Evolutionary conservation across 129 eudicot species (phyloP).

Genomic region (Lonicera japonica): DNA sequence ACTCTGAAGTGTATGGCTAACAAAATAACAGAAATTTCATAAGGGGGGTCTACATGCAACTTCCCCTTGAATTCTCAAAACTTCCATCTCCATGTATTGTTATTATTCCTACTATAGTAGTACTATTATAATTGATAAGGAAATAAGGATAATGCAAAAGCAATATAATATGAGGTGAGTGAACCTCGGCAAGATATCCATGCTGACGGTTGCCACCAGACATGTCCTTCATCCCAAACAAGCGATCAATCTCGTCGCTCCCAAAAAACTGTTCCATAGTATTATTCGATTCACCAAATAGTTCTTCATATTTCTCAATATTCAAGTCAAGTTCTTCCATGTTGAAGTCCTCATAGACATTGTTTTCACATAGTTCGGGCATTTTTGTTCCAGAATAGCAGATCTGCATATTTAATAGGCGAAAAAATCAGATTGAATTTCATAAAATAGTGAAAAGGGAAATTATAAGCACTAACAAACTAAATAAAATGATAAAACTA

Average conservation of each 20-base stretch:
- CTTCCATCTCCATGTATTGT: no score
- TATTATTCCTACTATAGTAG: no score
- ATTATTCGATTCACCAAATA: conserved; percentile 56
- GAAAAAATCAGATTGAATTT: not conserved
- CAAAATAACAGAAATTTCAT: no score
- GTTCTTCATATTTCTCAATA: conserved; percentile 77
- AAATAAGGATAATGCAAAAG: no score
- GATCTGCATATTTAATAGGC: conserved; percentile 34
- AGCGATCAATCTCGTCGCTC: conserved; percentile 61
- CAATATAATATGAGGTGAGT: not conserved
- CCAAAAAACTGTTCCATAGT: conserved; percentile 67
- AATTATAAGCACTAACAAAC: conserved; percentile 1
- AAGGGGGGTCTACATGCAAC: no score
- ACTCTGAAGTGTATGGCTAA: no score
- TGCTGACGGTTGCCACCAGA: conserved; percentile 19
- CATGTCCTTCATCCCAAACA: conserved; percentile 47
- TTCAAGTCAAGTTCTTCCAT: conserved; percentile 78
- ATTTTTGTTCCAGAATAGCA: conserved; percentile 37
- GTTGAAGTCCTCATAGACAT: conserved; percentile 53
- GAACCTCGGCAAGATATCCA: conserved; percentile 12
- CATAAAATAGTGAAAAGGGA: not conserved
- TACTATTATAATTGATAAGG: no score
- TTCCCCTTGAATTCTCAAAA: no score
- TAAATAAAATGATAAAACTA: conserved; percentile 7
- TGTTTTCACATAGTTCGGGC: conserved; percentile 32